These are phyloP conservation scores for Citrus trifoliata DNA, from an alignment of 345 rosid species.

Conservation along the genomic window DNA sequence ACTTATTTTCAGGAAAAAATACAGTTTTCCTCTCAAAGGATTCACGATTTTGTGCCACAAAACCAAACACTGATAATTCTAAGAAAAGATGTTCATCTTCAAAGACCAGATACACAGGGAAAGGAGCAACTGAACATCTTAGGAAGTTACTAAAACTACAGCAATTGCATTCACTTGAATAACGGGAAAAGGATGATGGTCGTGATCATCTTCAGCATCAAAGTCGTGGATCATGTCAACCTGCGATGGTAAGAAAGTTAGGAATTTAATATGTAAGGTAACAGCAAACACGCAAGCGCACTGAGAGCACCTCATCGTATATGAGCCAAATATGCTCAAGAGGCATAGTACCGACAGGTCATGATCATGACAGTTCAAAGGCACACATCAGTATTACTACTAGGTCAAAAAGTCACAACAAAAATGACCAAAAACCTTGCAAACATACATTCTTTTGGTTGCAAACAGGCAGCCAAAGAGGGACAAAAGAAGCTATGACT, in stretches of 20 bases:
- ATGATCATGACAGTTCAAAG: neutral
- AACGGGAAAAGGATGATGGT: slow-evolving; percentile 6
- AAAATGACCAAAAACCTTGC: neutral
- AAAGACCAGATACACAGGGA: slow-evolving; percentile 4
- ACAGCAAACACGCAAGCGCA: neutral
- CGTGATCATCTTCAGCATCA: slow-evolving; percentile 11
- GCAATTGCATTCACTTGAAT: neutral
- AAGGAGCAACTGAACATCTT: slow-evolving; percentile 8
- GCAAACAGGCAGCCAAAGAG: neutral
- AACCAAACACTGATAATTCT: neutral
- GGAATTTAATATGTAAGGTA: neutral
- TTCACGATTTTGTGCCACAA: neutral
- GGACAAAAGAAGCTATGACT: neutral
- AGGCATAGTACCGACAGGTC: neutral
- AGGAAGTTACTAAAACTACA: slow-evolving; percentile 9
- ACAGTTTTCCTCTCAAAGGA: neutral
- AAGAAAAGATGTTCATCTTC: slow-evolving; percentile 3
- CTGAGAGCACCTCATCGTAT: neutral
- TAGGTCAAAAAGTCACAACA: neutral
- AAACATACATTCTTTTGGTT: neutral
- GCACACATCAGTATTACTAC: neutral
- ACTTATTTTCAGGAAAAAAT: neutral
- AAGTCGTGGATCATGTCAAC: slow-evolving; percentile 13
- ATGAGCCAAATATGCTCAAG: neutral
- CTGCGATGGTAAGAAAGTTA: slow-evolving; percentile 9